Percentiles rank a stretch among this genome's conserved stretches.
Evolutionary conservation across 2,329 filamentous ascomycete genomes (phyloP).

Genomic region (Trichophyton benhamiae): DNA sequence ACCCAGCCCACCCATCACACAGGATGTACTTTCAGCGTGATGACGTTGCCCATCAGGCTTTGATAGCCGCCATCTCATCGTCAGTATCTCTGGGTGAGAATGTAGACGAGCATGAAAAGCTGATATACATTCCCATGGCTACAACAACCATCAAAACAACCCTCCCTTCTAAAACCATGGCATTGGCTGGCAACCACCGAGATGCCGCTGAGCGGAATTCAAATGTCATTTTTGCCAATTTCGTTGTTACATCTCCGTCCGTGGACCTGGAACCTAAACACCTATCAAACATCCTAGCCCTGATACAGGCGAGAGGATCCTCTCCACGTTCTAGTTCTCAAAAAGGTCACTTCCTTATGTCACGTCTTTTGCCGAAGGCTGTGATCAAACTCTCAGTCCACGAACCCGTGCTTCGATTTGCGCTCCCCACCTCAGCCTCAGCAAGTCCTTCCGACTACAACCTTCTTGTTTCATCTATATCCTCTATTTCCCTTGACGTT

Average conservation of each 20-base stretch:
- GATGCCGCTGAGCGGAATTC: conserved; percentile 78
- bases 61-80: conserved; percentile 83
- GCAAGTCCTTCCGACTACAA: conserved; percentile 68
- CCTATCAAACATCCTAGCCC: conserved; percentile 67
- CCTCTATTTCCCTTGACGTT: conserved; percentile 80
- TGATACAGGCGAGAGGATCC: conserved; percentile 49
- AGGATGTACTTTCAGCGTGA: conserved; percentile 94
- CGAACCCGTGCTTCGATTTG: conserved; percentile 83
- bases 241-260: conserved; percentile 90
- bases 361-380: conserved; percentile 82
- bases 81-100: conserved; percentile 85
- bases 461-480: conserved; percentile 86
- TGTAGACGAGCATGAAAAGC: conserved; percentile 68
- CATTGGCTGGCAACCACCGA: conserved; percentile 56
- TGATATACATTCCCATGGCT: conserved; percentile 92
- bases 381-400: conserved; percentile 94
- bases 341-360: conserved; percentile 56
- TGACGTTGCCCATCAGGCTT: conserved; percentile 87
- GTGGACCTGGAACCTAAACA: conserved; percentile 87
- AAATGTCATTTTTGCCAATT: conserved; percentile 91
- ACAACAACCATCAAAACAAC: conserved; percentile 93
- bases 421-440: conserved; percentile 62
- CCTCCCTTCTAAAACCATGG: conserved; percentile 82
- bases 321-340: conserved; percentile 36
- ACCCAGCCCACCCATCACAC: conserved; percentile 85